These are phyloP conservation scores for Eucalyptus albens DNA, from an alignment of 345 rosid genomes.

Conservation along the genomic window DNA sequence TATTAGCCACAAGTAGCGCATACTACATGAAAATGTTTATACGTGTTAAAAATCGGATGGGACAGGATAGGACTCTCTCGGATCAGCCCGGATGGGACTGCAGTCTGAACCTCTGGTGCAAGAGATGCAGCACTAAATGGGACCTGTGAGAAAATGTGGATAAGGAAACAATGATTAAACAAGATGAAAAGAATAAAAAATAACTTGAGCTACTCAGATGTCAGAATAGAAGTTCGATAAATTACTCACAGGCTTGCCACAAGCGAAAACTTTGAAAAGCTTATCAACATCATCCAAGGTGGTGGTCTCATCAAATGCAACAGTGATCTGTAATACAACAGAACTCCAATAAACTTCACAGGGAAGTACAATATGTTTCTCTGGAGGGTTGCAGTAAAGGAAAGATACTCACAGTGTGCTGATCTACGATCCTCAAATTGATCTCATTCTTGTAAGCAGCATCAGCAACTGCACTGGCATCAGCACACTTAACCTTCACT, in stretches of 20 bases:
- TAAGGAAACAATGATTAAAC: neutral
- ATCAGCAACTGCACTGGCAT: conserved; percentile 75
- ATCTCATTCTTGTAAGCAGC: conserved; percentile 65
- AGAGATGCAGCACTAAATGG: conserved; percentile 77
- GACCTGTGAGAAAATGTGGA: conserved; percentile 30
- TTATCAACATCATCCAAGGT: conserved; percentile 88
- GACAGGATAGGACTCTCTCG: conserved; percentile 75
- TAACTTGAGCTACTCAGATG: neutral
- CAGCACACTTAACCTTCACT: conserved; percentile 67
- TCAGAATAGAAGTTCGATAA: neutral
- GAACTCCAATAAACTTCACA: neutral
- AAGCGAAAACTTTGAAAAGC: conserved; percentile 65
- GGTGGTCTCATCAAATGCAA: conserved; percentile 91
- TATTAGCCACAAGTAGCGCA: neutral
- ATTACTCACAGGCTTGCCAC: conserved; percentile 71
- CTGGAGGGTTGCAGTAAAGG: neutral
- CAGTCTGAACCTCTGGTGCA: conserved; percentile 65
- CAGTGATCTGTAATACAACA: conserved; percentile 57
- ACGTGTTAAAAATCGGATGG: conserved; percentile 84
- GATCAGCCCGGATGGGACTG: conserved; percentile 54
- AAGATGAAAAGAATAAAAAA: neutral
- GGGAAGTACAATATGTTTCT: neutral
- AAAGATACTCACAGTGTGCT: conserved; percentile 57
- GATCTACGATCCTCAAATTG: conserved; percentile 71
- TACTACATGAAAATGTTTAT: neutral